Evolutionary conservation across 1,284 basidiomycete species (phyloP), one percentile per base, ranked within the genome.

Genomic region (Rhizoctonia solani): DNA sequence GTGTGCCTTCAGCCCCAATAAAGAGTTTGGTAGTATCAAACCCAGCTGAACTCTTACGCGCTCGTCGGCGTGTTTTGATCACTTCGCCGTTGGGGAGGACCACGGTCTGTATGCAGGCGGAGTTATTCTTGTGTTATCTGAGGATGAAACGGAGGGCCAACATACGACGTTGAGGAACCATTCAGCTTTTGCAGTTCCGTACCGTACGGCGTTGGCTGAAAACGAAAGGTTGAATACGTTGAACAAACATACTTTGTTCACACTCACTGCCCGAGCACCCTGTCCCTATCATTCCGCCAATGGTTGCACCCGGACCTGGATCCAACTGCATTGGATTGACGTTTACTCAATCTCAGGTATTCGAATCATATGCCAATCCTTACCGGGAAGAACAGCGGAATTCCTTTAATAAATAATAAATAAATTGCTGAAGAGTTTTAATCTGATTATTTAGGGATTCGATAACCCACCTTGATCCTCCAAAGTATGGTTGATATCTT

Each of bases 21-120:
- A 98, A 98, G 14, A 98, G 77, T 73, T 95, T 94, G 1, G 93
- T 95, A 0, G 87, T 81, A 73, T 98, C 95, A 63, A 93, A 95
- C 1, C 95, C 95, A 0, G 93, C 93, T 0, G 92, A 89, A 0
- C 92, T 95, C 76, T 98, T 98, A 50, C 89, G 81, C 0, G 95
- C 89, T 37, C 92, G 80, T 44, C 86, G 83, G 1, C 95, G 86
- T 0, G 95, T 98, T 76, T 95, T 96, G 76, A 98, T 95, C 16
- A 98, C 89, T 75, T 97, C 87, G 1, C 95, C 95, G 11, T 86
- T 88, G 0, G 95, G 91, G 1, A 97, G 82, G 0, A 97, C 94
- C 5, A 94, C 89, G 0, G 92, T 95, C 88, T 93, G 71, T 6
- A 5, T 9, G 37, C 44, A 13, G 42, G 52, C n/a, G n/a, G n/a